Conservation (phyloP, 345 rosid species). For the Populus euphratica region DNA sequence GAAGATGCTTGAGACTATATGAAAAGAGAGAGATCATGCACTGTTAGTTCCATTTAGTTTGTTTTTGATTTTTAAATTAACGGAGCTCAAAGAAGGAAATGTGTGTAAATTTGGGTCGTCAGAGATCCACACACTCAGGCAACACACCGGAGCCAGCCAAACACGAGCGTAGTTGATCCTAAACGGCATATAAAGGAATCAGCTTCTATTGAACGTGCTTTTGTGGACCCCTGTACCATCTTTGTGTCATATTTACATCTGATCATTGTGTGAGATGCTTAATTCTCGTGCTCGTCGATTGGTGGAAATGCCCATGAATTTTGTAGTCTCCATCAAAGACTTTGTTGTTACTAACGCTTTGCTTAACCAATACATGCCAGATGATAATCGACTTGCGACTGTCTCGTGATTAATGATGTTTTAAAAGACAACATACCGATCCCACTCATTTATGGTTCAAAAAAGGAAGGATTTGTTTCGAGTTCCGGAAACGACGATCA, state of each 20-base stretch:
- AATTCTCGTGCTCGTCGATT: neutral
- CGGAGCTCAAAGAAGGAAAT: neutral
- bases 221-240: neutral
- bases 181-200: neutral
- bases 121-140: neutral
- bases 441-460: no score
- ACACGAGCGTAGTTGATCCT: neutral
- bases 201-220: neutral
- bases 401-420: neutral
- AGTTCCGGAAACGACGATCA: neutral
- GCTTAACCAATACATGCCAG: neutral
- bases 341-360: neutral
- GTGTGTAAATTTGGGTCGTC: neutral
- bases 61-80: neutral
- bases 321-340: neutral
- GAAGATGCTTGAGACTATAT: conserved; percentile 36
- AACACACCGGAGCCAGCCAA: neutral
- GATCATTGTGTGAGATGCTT: neutral
- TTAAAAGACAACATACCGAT: no score
- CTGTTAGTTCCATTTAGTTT: no score
- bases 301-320: neutral
- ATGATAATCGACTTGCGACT: neutral
- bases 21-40: neutral
- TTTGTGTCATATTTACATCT: neutral
- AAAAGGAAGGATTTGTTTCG: neutral